These are phyloP conservation scores for Neoascochyta sp. DNA, from an alignment of 2,329 filamentous ascomycete species.

Conservation along the genomic window DNA sequence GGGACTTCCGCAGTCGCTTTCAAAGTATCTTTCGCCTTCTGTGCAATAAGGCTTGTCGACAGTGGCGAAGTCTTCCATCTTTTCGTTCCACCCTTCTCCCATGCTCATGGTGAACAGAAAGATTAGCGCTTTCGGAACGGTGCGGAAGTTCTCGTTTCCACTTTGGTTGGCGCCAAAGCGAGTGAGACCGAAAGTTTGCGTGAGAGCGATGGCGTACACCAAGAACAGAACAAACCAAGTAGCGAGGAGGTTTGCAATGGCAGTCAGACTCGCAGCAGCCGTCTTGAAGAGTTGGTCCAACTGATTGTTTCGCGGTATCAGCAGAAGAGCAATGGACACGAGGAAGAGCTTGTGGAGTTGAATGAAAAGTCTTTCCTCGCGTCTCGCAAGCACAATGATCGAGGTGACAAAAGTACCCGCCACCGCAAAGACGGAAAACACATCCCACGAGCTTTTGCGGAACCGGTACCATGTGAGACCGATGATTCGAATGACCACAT, in stretches of 20 bases:
- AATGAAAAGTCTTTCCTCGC: conserved; percentile 57
- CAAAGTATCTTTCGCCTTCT: conserved; percentile 65
- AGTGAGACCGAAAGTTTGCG: conserved; percentile 92
- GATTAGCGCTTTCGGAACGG: conserved; percentile 88
- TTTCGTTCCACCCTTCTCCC: conserved; percentile 91
- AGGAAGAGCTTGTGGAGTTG: conserved; percentile 93
- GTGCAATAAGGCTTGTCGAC: conserved; percentile 81
- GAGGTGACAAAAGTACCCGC: conserved; percentile 77
- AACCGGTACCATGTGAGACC: conserved; percentile 92
- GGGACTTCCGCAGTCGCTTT: conserved; percentile 88
- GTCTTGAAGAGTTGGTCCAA: conserved; percentile 99
- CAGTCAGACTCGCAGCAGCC: conserved; percentile 84
- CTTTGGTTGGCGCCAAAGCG: conserved; percentile 72
- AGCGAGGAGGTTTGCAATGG: conserved; percentile 85
- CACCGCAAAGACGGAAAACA: conserved; percentile 80
- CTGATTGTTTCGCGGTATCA: conserved; percentile 95
- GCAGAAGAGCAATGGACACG: conserved; percentile 79
- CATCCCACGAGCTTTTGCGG: conserved; percentile 88
- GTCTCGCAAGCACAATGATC: conserved; percentile 66
- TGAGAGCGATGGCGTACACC: conserved; percentile 93
- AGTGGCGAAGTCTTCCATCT: conserved; percentile 92
- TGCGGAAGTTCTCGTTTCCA: conserved; percentile 86
- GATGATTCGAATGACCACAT: conserved; percentile 77
- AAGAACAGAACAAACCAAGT: conserved; percentile 98
- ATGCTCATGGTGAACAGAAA: conserved; percentile 89